Percentiles rank a stretch among this genome's conserved stretches.
Evolutionary conservation across 306 rosid species (phyloP).

Genomic region (Citrullus colocynthis): DNA sequence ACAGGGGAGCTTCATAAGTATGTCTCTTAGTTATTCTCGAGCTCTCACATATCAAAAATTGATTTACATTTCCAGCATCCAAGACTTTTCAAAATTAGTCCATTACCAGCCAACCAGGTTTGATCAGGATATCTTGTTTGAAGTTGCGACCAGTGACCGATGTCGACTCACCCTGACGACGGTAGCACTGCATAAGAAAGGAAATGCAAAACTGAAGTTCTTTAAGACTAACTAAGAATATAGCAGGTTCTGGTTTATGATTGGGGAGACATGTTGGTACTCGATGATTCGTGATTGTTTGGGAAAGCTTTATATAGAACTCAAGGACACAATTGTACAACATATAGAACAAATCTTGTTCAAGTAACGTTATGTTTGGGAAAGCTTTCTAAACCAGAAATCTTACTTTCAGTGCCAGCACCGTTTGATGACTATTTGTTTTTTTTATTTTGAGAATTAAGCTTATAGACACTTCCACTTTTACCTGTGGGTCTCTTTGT

Average conservation of each 20-base stretch:
- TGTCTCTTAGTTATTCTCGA: not conserved
- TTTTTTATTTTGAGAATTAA: too few relatives aligned
- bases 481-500: too few relatives aligned
- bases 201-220: not conserved
- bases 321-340: too few relatives aligned
- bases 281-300: not conserved
- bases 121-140: slow-evolving; percentile 55
- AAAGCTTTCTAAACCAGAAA: not conserved
- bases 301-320: not conserved
- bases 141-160: slow-evolving; percentile 89
- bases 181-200: slow-evolving; percentile 70
- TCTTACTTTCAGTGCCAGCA: not conserved
- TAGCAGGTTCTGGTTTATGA: not conserved
- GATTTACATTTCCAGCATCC: not conserved
- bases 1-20: not conserved
- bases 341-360: too few relatives aligned
- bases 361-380: too few relatives aligned
- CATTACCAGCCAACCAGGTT: slow-evolving; percentile 91
- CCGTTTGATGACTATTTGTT: too few relatives aligned
- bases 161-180: slow-evolving; percentile 86
- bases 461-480: too few relatives aligned
- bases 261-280: not conserved
- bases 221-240: not conserved
- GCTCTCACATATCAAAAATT: not conserved
- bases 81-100: slow-evolving; percentile 25